Conservation (phyloP, 208 protist species). For the Trypanosoma platydactyli region DNA sequence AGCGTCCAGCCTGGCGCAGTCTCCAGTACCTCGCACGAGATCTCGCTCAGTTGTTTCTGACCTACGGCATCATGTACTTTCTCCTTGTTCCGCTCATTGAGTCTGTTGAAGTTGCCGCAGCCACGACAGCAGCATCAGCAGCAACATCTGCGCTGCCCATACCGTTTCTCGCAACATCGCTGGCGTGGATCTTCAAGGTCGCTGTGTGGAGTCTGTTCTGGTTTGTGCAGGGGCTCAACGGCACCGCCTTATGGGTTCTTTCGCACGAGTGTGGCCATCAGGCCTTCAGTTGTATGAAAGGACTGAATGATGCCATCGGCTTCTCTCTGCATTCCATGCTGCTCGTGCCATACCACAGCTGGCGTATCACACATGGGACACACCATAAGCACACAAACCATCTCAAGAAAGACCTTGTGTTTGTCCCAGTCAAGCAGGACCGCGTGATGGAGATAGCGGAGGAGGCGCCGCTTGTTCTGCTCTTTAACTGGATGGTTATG, state of each 20-base stretch:
- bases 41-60: constrained; percentile 48
- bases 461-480: constrained; percentile 63
- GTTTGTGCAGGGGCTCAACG: constrained; percentile 84
- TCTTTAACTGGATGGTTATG: constrained; percentile 53
- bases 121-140: no score
- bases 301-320: constrained; percentile 89
- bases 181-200: constrained; percentile 37
- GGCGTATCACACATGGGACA: constrained; percentile 90
- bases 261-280: constrained; percentile 96
- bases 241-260: constrained; percentile 92
- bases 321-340: constrained; percentile 85
- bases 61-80: constrained; percentile 69
- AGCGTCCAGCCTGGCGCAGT: constrained; percentile 46
- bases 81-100: no score
- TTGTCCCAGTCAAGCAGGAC: constrained; percentile 66
- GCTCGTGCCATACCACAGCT: constrained; percentile 93
- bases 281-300: constrained; percentile 76
- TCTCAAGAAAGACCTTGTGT: constrained; percentile 90
- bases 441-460: constrained; percentile 68
- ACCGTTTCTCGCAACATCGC: no score
- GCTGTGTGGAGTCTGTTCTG: constrained; percentile 67
- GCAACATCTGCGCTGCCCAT: no score
- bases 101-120: no score
- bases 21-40: constrained; percentile 63
- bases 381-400: constrained; percentile 96